These are phyloP conservation scores for Pseudohalonectria lignicola DNA, from an alignment of 2,329 filamentous ascomycete genomes.

Conservation along the genomic window DNA sequence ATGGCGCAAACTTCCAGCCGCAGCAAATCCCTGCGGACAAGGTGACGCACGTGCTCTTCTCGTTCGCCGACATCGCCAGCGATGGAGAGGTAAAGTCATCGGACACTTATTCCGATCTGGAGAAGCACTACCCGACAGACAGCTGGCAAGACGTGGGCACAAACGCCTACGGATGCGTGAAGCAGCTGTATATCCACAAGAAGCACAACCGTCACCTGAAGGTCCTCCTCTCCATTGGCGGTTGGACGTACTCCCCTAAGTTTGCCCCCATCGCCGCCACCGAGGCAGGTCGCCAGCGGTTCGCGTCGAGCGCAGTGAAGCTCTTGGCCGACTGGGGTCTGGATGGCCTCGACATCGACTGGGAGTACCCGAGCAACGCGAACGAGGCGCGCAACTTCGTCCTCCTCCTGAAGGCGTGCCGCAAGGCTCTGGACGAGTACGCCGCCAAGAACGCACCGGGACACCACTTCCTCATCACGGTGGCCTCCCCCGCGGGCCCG, in stretches of 20 bases:
- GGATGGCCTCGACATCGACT: constrained; percentile 46
- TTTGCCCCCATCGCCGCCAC: constrained; percentile 55
- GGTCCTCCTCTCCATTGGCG: constrained; percentile 69
- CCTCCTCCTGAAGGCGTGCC: constrained; percentile 28
- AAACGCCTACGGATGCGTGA: constrained; percentile 68
- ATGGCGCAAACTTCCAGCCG: constrained; percentile 43
- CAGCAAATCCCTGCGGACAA: constrained; percentile 56
- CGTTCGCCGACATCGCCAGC: constrained; percentile 33
- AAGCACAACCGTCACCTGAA: constrained; percentile 68
- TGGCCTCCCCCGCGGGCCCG: constrained; percentile 27
- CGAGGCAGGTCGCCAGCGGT: constrained; percentile 46
- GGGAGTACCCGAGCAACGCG: constrained; percentile 37
- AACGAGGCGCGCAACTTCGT: constrained; percentile 29
- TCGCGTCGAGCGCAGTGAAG: constrained; percentile 57
- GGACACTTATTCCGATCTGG: constrained; percentile 49
- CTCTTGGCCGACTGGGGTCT: constrained; percentile 58
- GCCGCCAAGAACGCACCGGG: constrained; percentile 14
- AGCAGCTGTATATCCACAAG: constrained; percentile 68
- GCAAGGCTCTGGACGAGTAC: constrained; percentile 21
- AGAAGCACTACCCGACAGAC: constrained; percentile 60
- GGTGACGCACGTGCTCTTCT: constrained; percentile 64
- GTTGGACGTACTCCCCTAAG: constrained; percentile 65
- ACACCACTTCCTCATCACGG: constrained; percentile 20
- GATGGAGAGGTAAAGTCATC: constrained; percentile 42
- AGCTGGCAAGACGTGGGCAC: constrained; percentile 44